A percentile compares a stretch with the other conserved stretches of the same genome.
These are phyloP conservation scores for Aureobasidium musti DNA, from an alignment of 2,329 filamentous ascomycete species.

Conservation along the genomic window DNA sequence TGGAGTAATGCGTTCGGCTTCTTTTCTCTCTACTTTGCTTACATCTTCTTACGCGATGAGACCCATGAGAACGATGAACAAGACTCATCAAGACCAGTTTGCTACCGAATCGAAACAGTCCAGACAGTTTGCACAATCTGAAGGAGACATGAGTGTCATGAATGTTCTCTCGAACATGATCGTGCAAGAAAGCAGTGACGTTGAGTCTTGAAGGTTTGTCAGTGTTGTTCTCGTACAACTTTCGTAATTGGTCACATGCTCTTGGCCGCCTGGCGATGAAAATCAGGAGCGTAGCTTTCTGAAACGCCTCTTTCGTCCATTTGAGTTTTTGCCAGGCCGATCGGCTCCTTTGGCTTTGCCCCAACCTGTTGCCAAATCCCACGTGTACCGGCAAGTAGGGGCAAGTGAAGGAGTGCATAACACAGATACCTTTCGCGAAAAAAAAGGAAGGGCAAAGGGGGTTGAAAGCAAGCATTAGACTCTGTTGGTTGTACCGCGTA, in stretches of 20 bases:
- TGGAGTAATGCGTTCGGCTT: neutral
- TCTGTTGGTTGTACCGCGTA: neutral
- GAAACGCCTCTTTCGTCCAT: neutral
- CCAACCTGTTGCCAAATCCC: neutral
- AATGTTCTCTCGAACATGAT: neutral
- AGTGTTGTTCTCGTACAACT: neutral
- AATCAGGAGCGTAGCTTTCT: neutral
- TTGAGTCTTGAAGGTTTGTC: neutral
- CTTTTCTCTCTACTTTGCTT: neutral
- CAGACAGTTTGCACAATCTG: too few species aligned
- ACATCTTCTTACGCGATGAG: neutral
- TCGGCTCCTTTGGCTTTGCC: neutral
- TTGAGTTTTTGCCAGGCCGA: neutral
- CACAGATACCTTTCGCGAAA: neutral
- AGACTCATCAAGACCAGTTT: neutral
- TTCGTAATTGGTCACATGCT: neutral
- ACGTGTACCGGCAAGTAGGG: neutral
- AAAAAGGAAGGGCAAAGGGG: neutral
- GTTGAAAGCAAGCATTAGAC: neutral
- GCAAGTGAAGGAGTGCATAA: neutral
- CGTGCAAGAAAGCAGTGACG: neutral
- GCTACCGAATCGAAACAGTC: neutral
- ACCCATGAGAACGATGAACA: too few species aligned
- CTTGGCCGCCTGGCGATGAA: neutral
- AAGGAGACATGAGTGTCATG: too few species aligned